Evolutionary conservation across 2,329 filamentous ascomycete species (phyloP), one percentile per base, ranked within the genome.

Genomic region (Phaeosphaeria sp.): DNA sequence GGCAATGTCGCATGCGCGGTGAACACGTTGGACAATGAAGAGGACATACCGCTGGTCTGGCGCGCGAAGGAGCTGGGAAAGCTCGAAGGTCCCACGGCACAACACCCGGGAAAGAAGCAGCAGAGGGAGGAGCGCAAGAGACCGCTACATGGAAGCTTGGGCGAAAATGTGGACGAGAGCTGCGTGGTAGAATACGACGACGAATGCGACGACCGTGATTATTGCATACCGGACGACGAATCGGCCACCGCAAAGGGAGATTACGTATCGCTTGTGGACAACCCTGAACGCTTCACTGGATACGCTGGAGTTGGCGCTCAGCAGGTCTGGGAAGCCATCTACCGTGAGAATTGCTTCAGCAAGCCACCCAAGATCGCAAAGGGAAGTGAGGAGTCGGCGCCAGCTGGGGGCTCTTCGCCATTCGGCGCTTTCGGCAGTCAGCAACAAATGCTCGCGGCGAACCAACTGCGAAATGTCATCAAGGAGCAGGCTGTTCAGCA

Each of bases 181-280:
- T 99, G 95, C 75, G 93, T 99, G 46, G 89, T 98, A 18, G 95
- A 99, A 80, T 96, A 96, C 74, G 94, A 98, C 71, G 94, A 97
- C 72, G 94, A 97, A 78, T 97, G 93, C 78, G 94, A 98, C 79
- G 91, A 97, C 66, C 87, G 95, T 64, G 95, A 99, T 76, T 99
- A 98, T 78, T 99, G 95, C 78, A 87, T 98, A 4, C 92, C 93
- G 0, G 95, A 99, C 69, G 95, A 99, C 74, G 93, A 98, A 80
- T 91, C 91, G 71, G 88, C 90, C 6, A 84, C 85, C 49, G 90
- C 86, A 9, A 97, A 97, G 78, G 95, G 95, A 42, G 95, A 98
- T 82, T 99, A 99, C 75, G 95, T 99, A 69, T 96, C 92, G 78
- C 83, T 99, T 65, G 83, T 96, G 49, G 90, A 92, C 75, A 99